These are phyloP conservation scores for Aegilops umbellulata DNA, from an alignment of 176 grass and related monocot genomes.

Conservation along the genomic window DNA sequence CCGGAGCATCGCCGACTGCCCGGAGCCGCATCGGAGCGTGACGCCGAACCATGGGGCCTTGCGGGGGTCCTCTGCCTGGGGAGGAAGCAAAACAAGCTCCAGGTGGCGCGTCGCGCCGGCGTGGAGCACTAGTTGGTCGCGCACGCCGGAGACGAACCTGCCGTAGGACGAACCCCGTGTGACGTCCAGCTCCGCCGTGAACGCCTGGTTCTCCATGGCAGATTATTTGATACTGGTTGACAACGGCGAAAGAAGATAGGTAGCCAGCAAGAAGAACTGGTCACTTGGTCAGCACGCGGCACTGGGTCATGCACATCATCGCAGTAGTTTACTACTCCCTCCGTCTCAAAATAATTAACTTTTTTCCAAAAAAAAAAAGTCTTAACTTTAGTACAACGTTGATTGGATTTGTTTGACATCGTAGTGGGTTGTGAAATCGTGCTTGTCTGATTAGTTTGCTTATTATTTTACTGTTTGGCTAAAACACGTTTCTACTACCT, in stretches of 20 bases:
- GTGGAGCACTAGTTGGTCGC: slow-evolving; percentile 26
- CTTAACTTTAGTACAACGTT: too few species aligned
- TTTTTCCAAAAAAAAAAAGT: too few species aligned
- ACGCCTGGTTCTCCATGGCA: slow-evolving; percentile 12
- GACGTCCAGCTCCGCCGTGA: slow-evolving; percentile 25
- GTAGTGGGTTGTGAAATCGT: too few species aligned
- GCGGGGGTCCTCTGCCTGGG: neutral
- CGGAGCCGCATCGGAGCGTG: slow-evolving; percentile 8
- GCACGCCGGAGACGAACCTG: slow-evolving; percentile 21
- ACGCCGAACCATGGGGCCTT: slow-evolving; percentile 18
- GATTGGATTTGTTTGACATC: too few species aligned
- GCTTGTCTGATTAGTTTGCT: neutral
- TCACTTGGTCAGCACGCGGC: neutral
- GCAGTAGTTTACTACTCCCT: too few species aligned
- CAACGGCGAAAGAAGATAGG: neutral
- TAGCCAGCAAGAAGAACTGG: neutral
- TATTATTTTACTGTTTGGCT: too few species aligned
- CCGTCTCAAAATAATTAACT: too few species aligned
- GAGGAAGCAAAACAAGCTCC: slow-evolving; percentile 30
- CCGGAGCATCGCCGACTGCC: neutral
- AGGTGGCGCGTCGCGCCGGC: slow-evolving; percentile 23
- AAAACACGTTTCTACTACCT: too few species aligned
- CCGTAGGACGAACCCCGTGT: neutral
- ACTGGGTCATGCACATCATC: neutral
- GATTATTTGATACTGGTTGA: neutral